Base-by-base conservation (phyloP, 164 flowering plant species). In the Magnolia changhungtana region DNA sequence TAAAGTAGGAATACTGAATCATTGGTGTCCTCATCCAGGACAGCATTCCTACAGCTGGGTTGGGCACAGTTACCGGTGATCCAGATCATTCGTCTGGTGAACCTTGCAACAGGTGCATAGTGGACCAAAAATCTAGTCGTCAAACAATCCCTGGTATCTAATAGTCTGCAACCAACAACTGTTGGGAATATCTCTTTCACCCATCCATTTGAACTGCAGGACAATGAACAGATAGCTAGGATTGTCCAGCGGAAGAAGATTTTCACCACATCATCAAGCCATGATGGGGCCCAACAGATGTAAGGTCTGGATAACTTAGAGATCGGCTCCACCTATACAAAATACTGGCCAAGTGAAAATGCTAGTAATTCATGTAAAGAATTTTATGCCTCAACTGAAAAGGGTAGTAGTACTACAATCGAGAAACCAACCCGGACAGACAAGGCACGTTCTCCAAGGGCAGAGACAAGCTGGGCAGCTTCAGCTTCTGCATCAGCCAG, bases 401-500 rank as follows among this genome's bases (percentile, higher is more conserved):
- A 72, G 67, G 7, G 29, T 63, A 61, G 14, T 7, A 21, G 52
- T n/a, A 23, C 20, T 20, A 49, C 21, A 71, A 76, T 8, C 31
- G 37, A 80, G 73, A 51, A 78, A 74, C 89, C 64, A 37, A 93
- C 98, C 88, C 80, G 76, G 8, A 88, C 77, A 45, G 82, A 77
- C 2, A 87, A 81, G 13, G 80, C 55, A 19, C 58, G 81, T 67
- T 89, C 96, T 65, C 96, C 96, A 49, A 93, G 90, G 19, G 88
- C 83, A 75, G 93, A 82, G 63, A 79, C 67, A 66, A 91, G 73
- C 74, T 72, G 72, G 74, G 83, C 81, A 51, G 86, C 85, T 88
- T 93, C 95, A 72, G 89, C 85, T 80, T 91, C 92, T 20, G 86
- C 82, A 7, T 91, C 91, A 19, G 86, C 87, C 82, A 91, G 77